Evolutionary conservation across 495 filamentous ascomycete genomes (phyloP), one percentile per base, ranked within the genome.

Genomic region (Clavariopsis aquatica): DNA sequence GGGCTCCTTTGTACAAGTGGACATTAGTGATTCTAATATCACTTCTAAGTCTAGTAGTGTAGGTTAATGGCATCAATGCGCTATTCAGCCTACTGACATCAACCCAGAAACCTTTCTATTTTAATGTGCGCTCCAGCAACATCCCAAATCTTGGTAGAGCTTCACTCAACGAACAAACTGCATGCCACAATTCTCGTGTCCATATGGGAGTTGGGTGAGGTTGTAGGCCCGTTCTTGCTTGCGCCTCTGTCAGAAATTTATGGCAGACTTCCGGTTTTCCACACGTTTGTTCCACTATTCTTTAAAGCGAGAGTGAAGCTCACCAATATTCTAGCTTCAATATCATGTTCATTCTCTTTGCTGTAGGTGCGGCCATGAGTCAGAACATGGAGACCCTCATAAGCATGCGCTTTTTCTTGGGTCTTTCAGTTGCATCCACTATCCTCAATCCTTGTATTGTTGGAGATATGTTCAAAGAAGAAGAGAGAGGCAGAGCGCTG

Each of bases 201-300:
- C 13, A 62, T 78, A 3, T 72, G 81, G 63, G 69, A 83, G n/a
- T 66, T 84, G 0, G 83, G 84, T 13, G 85, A 82, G 56, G 80
- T 78, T 36, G 79, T 84, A 49, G 85, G 85, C 19, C 77, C 85
- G 0, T 70, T 88, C 1, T 49, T 87, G 31, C 72, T 89, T 1
- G 84, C 85, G 0, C 87, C 87, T 0, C 56, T 89, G 2, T 84
- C 80, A 43, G 87, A 90, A 66, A 75, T 86, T 28, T 86, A 85
- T 69, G 87, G 87, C n/a, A 78, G 87, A 8, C 68, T 81, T 2
- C 71, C 71, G 1, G 55, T 86, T 45, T 86, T 85, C 60, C 74
- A 83, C 47, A 69, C 66, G n/a, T 79, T 17, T 43, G 38, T n/a
- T 6, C n/a, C 15, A 43, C n/a, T 43, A 3, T 43, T 43, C 38